Evolutionary conservation across 2,329 filamentous ascomycete species (phyloP), one percentile per base, ranked within the genome.

Genomic region (Fusarium chuoi): DNA sequence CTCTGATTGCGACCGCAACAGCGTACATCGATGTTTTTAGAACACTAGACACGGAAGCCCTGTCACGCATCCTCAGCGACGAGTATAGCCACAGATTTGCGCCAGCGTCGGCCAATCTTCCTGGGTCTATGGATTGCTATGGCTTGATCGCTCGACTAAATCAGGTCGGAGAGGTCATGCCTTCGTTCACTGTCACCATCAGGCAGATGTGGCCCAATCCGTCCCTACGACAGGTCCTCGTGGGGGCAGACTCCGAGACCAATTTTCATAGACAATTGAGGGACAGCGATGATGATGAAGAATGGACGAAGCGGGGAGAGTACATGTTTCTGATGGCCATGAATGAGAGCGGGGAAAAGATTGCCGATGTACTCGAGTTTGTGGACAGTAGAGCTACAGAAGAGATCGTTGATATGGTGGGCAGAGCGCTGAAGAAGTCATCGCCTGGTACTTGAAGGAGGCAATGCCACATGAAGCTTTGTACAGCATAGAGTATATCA

Each of bases 381-480:
- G 7, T 52, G 7, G 57, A 33, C 13, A 65, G 22, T 10, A 52
- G 39, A 5, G 7, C 13, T 5, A 62, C 10, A 15, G 51, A 15
- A 4, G 7, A 18, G 11, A 30, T 57, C 8, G 7, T 17, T 5
- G 8, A 3, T 5, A 7, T 49, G 5, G 62, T 62, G 6, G 8
- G 22, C 9, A 49, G 36, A 20, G 45, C 45, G 4, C 4, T 62
- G 17, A 38, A 20, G 17, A 62, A 14, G 20, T 6, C 8, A 24
- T n/a, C 18, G 5, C 13, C 3, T 7, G 3, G 2, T 6, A 4
- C 4, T 24, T 62, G 8, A 36, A 12, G 11, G 20, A 10, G 24
- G 3, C 24, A 54, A 54, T 38, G 5, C 24, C 20, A 5, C 35
- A 54, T 26, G 35, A 13, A 12, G 14, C n/a, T 9, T 28, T 17